A percentile compares a stretch with the other conserved stretches of the same genome.
Conservation (phyloP, 768 basidiomycete species). For the Russula lepida region DNA sequence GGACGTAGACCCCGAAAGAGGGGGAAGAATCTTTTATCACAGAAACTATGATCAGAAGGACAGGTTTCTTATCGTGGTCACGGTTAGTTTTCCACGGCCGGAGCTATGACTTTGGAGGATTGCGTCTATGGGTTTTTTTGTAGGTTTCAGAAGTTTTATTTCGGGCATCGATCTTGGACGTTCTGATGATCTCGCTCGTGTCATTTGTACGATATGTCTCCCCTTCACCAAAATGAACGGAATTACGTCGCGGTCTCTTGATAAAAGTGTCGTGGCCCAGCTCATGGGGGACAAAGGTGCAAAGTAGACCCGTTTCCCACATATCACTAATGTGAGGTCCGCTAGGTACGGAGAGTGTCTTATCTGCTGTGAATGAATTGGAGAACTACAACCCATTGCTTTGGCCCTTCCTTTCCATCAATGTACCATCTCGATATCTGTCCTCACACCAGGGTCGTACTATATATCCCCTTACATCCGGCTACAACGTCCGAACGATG, state of each 20-base stretch:
- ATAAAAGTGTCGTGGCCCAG: background rate
- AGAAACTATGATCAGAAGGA: background rate
- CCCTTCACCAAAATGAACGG: slow-evolving; percentile 1
- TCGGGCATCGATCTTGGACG: slow-evolving; percentile 4
- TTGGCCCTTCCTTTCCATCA: background rate
- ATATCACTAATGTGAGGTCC: background rate
- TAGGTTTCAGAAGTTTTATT: background rate
- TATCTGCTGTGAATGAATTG: background rate
- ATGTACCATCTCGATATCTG: background rate
- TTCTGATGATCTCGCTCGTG: slow-evolving; percentile 4
- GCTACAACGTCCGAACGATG: background rate
- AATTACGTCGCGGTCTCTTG: background rate
- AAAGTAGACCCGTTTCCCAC: background rate
- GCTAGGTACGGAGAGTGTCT: background rate
- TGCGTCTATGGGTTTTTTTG: background rate
- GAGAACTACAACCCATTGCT: background rate
- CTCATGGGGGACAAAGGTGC: background rate
- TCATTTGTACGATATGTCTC: slow-evolving; percentile 9
- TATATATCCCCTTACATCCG: background rate
- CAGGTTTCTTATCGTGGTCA: background rate
- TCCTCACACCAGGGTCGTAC: background rate
- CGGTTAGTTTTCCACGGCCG: background rate
- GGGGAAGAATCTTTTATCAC: background rate
- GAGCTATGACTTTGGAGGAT: background rate
- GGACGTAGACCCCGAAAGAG: background rate